phyloP scores from a whole-genome alignment of 2,329 filamentous ascomycete species.

The Amylocarpus encephaloides region DNA sequence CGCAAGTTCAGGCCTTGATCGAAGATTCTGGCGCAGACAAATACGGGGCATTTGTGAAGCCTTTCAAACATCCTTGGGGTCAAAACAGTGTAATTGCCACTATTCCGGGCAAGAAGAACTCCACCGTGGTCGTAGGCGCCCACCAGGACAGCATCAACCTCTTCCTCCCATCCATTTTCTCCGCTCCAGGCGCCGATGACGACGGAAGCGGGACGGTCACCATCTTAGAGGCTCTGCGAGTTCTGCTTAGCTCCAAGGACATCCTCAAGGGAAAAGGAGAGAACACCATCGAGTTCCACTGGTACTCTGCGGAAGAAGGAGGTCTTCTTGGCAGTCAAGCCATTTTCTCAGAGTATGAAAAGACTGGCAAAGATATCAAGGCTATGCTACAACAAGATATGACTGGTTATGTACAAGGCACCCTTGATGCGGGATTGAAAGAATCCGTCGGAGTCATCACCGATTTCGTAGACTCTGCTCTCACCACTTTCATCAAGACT shows the following conservation, averaged over 20 bases:
- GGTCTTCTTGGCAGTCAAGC: slow-evolving; percentile 83
- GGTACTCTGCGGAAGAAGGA: slow-evolving; percentile 88
- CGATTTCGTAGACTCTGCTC: slow-evolving; percentile 75
- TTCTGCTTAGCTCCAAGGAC: slow-evolving; percentile 66
- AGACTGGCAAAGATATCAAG: slow-evolving; percentile 67
- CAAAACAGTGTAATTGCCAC: slow-evolving; percentile 89
- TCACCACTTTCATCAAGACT: slow-evolving; percentile 87
- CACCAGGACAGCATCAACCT: slow-evolving; percentile 96
- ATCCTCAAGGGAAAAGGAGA: slow-evolving; percentile 64
- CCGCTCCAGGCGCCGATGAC: slow-evolving; percentile 90
- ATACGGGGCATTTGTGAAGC: slow-evolving; percentile 60
- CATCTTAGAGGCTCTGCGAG: slow-evolving; percentile 83
- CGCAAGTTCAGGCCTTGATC: slow-evolving; percentile 67
- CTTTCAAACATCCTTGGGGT: slow-evolving; percentile 78
- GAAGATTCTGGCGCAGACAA: slow-evolving; percentile 62
- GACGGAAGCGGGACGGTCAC: slow-evolving; percentile 91
- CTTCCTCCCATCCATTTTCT: slow-evolving; percentile 74
- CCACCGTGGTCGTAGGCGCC: slow-evolving; percentile 81
- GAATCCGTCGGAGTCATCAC: slow-evolving; percentile 91
- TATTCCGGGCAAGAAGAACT: slow-evolving; percentile 78
- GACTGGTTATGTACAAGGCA: slow-evolving; percentile 83
- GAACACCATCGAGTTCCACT: slow-evolving; percentile 95
- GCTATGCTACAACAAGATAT: slow-evolving; percentile 99
- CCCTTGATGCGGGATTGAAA: slow-evolving; percentile 70
- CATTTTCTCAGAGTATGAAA: slow-evolving; percentile 77